A percentile compares a stretch with the other conserved stretches of the same genome.
These are phyloP conservation scores for Microglena sp. DNA, from an alignment of 139 green algal species.

Conservation along the genomic window DNA sequence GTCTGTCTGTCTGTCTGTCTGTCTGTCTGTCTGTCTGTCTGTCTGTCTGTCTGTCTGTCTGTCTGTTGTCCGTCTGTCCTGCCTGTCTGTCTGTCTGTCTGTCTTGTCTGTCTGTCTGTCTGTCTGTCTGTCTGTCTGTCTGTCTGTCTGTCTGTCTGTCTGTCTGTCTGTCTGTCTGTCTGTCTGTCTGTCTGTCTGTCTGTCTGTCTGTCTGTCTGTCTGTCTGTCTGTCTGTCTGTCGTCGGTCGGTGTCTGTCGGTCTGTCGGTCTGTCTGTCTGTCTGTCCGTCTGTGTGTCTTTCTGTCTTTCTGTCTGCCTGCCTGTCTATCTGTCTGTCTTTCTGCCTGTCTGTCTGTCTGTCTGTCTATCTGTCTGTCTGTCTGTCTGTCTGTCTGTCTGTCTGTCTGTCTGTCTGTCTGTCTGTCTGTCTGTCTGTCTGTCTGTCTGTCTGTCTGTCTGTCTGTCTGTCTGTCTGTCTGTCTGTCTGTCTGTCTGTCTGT, in stretches of 20 bases:
- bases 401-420: no score
- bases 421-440: no score
- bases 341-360: no score
- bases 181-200: constrained; percentile 17
- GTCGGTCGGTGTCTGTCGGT: neutral
- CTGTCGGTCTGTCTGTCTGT: no score
- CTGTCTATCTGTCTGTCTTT: no score
- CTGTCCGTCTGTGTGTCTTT: no score
- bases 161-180: constrained; percentile 8
- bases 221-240: constrained; percentile 16
- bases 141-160: constrained; percentile 12
- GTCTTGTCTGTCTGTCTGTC: constrained; percentile 1
- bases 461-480: no score
- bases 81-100: constrained; percentile 1
- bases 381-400: no score
- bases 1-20: constrained; percentile 6
- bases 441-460: no score
- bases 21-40: constrained; percentile 13
- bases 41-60: constrained; percentile 10
- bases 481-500: no score
- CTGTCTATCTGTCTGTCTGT: no score
- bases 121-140: constrained; percentile 10
- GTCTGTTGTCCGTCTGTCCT: constrained; percentile 3
- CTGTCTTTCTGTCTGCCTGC: no score
- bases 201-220: constrained; percentile 19